These are phyloP conservation scores for Elsinoe ampelina DNA, from an alignment of 2,329 filamentous ascomycete species.

Conservation along the genomic window DNA sequence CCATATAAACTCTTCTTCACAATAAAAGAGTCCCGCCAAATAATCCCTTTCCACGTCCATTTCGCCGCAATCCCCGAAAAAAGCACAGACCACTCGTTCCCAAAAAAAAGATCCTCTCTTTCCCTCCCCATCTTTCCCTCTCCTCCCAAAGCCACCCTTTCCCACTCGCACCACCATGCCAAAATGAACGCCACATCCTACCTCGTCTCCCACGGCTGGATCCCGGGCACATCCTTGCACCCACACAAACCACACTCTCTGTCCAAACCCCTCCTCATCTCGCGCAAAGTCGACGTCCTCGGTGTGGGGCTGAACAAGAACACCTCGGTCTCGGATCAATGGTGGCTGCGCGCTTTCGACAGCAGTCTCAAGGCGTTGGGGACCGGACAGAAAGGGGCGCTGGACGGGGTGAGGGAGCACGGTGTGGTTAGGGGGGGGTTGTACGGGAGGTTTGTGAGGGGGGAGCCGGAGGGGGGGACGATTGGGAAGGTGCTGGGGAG, in stretches of 20 bases:
- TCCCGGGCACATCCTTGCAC: conserved; percentile 79
- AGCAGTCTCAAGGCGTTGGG: conserved; percentile 72
- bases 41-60: not conserved
- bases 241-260: conserved; percentile 65
- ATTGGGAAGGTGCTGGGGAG: conserved; percentile 28
- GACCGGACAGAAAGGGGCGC: conserved; percentile 49
- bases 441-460: conserved; percentile 77
- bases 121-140: not conserved
- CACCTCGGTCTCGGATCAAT: conserved; percentile 62
- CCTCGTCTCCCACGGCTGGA: conserved; percentile 83
- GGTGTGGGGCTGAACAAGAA: conserved; percentile 72
- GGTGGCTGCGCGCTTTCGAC: conserved; percentile 96
- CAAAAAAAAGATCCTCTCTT: not conserved
- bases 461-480: conserved; percentile 68
- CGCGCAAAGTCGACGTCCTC: conserved; percentile 69
- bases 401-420: conserved; percentile 38
- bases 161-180: not conserved
- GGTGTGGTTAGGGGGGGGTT: conserved; percentile 47
- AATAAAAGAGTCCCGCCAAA: not conserved
- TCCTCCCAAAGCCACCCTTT: not conserved
- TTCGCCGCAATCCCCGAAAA: too few species aligned
- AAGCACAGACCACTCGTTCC: conserved; percentile 11
- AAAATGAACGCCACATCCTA: conserved; percentile 76
- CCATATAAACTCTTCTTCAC: not conserved
- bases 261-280: conserved; percentile 70